Evolutionary conservation across 1,284 basidiomycete genomes (phyloP), one percentile per base, ranked within the genome.

Genomic region (Kalmanozyma brasiliensis): DNA sequence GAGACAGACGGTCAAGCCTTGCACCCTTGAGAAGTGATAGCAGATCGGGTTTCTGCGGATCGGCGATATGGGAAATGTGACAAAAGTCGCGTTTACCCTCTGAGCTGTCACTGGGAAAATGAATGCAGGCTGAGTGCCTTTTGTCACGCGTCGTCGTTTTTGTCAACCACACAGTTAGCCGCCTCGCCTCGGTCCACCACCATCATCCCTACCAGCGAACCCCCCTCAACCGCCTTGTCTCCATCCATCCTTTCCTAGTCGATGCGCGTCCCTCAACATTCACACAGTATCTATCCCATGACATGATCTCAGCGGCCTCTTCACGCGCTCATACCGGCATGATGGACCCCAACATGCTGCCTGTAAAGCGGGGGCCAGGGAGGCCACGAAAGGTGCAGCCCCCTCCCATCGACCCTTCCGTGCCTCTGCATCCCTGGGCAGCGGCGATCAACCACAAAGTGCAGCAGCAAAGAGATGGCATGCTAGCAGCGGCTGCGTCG

Each of bases 341-440:
- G 44, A 48, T 51, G 51, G 36, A 55, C 19, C 30, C 48, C 11
- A 17, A 40, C n/a, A 26, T 42, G 17, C 22, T 24, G 33, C 22
- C 48, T 2, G 38, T 16, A 19, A 49, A 49, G n/a, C 40, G n/a
- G 26, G 41, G 36, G 23, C 52, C 46, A 5, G 47, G 51, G 3
- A 33, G 52, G 35, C 43, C 51, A 46, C 55, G 51, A 32, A 55
- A 55, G 19, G 17, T 37, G 7, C 45, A 52, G 26, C 34, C 45
- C 10, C 26, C 52, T 19, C 26, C 52, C n/a, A 53, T 65, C 30
- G 56, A 65, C n/a, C 26, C 52, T 5, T 45, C 34, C 7, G 38
- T 45, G 22, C 62, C 62, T 9, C 33, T 65, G 0, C 62, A 65
- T 51, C 62, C 62, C 11, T 65, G 62, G 62, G 62, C n/a, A n/a